These are phyloP conservation scores for Dendrocalamus latiflorus DNA, from an alignment of 202 grass and related monocot genomes.

Conservation along the genomic window DNA sequence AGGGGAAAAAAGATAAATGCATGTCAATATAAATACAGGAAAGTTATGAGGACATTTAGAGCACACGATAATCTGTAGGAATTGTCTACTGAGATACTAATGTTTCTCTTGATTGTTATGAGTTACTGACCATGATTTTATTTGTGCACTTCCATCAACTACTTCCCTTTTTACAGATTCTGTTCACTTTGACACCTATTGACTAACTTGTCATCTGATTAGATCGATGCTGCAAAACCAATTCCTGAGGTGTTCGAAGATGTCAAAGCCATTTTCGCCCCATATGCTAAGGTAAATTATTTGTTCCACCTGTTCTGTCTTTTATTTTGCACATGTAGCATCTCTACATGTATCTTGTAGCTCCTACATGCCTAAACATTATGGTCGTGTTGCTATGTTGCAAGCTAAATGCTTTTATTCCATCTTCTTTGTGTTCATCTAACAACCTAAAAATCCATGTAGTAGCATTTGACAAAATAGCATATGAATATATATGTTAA, in stretches of 20 bases:
- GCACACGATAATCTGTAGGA: background rate
- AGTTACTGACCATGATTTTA: background rate
- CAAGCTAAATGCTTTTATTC: background rate
- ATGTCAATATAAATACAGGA: background rate
- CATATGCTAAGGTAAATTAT: slow-evolving; percentile 57
- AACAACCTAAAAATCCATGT: background rate
- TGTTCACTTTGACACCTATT: background rate
- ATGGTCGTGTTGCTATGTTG: background rate
- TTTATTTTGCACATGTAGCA: background rate
- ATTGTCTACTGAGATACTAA: background rate
- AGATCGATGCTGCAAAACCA: slow-evolving; percentile 87
- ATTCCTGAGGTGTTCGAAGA: slow-evolving; percentile 88
- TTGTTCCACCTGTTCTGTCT: background rate
- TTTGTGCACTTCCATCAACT: background rate
- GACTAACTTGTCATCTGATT: slow-evolving; percentile 8
- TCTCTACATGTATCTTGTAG: background rate
- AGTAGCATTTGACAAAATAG: background rate
- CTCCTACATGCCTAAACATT: background rate
- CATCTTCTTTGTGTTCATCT: background rate
- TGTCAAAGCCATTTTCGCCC: slow-evolving; percentile 76
- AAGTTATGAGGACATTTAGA: background rate
- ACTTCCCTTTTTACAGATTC: background rate
- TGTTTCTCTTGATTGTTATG: background rate
- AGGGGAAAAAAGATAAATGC: background rate
- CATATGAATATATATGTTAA: background rate